phyloP scores from a whole-genome alignment of 805 yeast species.

The Lipomyces oligophaga region DNA sequence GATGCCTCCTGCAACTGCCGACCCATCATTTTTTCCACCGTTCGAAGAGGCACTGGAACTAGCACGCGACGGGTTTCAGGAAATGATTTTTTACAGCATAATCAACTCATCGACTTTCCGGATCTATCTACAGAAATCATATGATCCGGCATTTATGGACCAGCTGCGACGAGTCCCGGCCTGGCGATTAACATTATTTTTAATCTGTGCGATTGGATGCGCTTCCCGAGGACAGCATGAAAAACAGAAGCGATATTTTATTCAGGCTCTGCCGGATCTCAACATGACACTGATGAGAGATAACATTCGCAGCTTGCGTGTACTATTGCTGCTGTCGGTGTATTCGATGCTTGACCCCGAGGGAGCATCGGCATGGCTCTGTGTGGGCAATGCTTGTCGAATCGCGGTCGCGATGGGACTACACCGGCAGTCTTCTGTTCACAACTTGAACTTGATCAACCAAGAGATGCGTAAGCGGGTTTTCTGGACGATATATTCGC shows the following conservation, averaged over 20 bases:
- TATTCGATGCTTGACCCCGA: slow-evolving; percentile 32
- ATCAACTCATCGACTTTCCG: slow-evolving; percentile 12
- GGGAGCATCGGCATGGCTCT: slow-evolving; percentile 36
- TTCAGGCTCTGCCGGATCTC: slow-evolving; percentile 5
- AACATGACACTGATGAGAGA: slow-evolving; percentile 4
- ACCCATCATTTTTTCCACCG: slow-evolving; percentile 14
- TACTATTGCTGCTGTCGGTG: slow-evolving; percentile 19
- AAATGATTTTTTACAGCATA: slow-evolving; percentile 18
- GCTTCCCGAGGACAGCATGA: slow-evolving; percentile 16
- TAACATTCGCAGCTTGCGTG: slow-evolving; percentile 17
- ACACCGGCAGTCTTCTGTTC: slow-evolving; percentile 28
- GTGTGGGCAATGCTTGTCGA: slow-evolving; percentile 34
- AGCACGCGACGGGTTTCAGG: slow-evolving; percentile 9
- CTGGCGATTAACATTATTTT: slow-evolving; percentile 15
- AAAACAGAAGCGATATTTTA: slow-evolving; percentile 11
- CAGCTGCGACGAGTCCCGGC: slow-evolving; percentile 7
- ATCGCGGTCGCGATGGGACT: slow-evolving; percentile 33
- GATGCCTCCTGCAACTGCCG: slow-evolving; percentile 3
- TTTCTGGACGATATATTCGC: slow-evolving; percentile 33
- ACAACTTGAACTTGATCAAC: slow-evolving; percentile 19
- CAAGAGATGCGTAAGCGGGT: slow-evolving; percentile 32
- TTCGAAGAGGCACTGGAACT: slow-evolving; percentile 12
- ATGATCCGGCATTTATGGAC: slow-evolving; percentile 7
- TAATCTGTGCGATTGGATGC: slow-evolving; percentile 20
- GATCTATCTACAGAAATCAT: slow-evolving; percentile 18